These are phyloP conservation scores for Corynespora cassiicola DNA, from an alignment of 2,329 filamentous ascomycete genomes.

Conservation along the genomic window DNA sequence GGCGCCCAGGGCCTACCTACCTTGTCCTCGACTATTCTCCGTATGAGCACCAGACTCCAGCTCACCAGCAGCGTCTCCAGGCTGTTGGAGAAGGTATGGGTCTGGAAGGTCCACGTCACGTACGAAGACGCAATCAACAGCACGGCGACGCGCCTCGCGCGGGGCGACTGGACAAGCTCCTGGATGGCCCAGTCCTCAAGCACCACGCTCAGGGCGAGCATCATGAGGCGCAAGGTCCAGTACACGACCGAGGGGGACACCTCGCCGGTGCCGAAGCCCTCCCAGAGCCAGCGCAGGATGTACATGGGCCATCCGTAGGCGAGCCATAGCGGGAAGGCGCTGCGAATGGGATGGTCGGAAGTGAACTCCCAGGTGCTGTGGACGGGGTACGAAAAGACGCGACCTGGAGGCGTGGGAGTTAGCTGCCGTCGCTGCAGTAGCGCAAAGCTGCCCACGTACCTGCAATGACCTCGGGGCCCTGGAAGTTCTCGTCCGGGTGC, in stretches of 20 bases:
- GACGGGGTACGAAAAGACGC: constrained; percentile 91
- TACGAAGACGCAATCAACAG: constrained; percentile 93
- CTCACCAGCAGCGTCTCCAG: constrained; percentile 91
- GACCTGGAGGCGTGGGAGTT: constrained; percentile 62
- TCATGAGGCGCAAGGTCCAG: constrained; percentile 84
- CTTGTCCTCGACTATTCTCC: constrained; percentile 80
- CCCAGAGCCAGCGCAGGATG: constrained; percentile 89
- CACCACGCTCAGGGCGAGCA: constrained; percentile 96
- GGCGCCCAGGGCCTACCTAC: constrained; percentile 59
- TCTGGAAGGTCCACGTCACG: constrained; percentile 98
- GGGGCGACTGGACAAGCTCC: constrained; percentile 81
- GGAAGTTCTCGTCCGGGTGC: constrained; percentile 98
- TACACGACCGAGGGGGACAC: constrained; percentile 87
- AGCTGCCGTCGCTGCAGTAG: constrained; percentile 12
- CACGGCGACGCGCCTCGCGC: constrained; percentile 74
- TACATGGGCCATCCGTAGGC: constrained; percentile 95
- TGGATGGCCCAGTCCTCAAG: constrained; percentile 97
- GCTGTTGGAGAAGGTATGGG: constrained; percentile 97
- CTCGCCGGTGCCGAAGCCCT: constrained; percentile 79
- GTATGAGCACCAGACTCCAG: constrained; percentile 92
- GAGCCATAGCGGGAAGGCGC: constrained; percentile 95
- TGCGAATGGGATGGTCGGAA: constrained; percentile 84
- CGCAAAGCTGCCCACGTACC: constrained; percentile 59
- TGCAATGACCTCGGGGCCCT: constrained; percentile 95
- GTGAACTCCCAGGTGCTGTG: constrained; percentile 97